These are phyloP conservation scores for Benincasa hispida DNA, from an alignment of 306 rosid species.

Conservation along the genomic window DNA sequence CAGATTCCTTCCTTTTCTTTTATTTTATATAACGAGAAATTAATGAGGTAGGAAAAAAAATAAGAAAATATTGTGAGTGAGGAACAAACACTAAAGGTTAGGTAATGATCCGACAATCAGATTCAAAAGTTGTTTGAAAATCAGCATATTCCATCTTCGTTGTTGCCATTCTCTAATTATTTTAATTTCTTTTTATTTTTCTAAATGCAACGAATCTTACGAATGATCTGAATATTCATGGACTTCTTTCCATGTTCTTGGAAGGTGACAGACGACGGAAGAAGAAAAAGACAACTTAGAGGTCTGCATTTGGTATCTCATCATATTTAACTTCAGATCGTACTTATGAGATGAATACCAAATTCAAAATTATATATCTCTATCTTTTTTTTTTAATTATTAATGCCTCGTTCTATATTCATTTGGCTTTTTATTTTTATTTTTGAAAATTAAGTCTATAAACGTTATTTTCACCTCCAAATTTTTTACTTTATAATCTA, in stretches of 20 bases:
- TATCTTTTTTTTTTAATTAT: too few relatives aligned
- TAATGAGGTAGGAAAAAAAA: too few relatives aligned
- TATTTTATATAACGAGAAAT: too few relatives aligned
- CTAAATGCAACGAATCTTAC: neutral
- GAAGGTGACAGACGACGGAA: neutral
- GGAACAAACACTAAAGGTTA: neutral
- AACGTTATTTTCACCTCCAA: too few relatives aligned
- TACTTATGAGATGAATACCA: neutral
- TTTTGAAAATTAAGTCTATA: too few relatives aligned
- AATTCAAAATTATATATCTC: neutral
- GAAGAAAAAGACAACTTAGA: neutral
- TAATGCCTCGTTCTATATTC: too few relatives aligned
- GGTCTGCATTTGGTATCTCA: neutral
- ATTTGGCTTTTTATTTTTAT: too few relatives aligned
- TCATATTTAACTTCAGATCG: neutral
- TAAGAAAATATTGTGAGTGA: neutral
- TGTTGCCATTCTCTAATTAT: neutral
- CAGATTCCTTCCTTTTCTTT: too few relatives aligned
- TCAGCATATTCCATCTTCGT: neutral
- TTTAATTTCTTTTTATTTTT: neutral
- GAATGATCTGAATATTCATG: neutral
- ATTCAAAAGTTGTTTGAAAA: conserved; percentile 1
- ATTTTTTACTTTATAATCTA: too few relatives aligned
- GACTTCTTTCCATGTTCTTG: neutral
- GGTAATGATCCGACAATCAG: neutral